Evolutionary conservation across 2,329 filamentous ascomycete genomes (phyloP), one percentile per base, ranked within the genome.

Genomic region (Metarhizium album): DNA sequence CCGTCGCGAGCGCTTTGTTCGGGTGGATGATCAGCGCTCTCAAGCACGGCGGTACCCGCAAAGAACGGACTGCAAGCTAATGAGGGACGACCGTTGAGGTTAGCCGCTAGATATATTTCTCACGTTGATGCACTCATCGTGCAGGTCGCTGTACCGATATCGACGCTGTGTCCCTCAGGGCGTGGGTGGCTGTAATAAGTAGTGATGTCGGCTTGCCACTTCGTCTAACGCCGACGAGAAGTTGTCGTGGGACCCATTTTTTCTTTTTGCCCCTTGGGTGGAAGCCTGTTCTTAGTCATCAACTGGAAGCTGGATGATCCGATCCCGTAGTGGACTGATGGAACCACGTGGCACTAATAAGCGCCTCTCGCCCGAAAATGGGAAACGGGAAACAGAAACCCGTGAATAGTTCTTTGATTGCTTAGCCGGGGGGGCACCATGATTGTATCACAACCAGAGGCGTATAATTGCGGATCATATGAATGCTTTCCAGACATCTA

Each of bases 1-100:
- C 16, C 33, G 40, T 42, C 48, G 42, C 37, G 20, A 24, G 27
- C 24, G 22, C 18, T 47, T 24, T 40, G 40, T 43, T n/a, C 23
- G 29, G 40, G 48, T 46, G 49, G 42, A 48, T 20, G 23, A 20
- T 42, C 46, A 54, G 49, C 52, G 63, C 60, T 60, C 64, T 54
- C 58, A 59, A 49, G 22, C 50, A 48, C 23, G 42, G 27, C 47
- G 46, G 20, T 16, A 20, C 40, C 35, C 24, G 33, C 48, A 40
- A 31, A 40, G 20, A 40, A 49, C 40, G 27, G 27, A 45, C 13
- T 18, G 20, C 16, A 13, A 14, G 31, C 33, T 16, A 14, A 22
- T 11, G 13, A 8, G 3, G 23, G 6, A 11, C 33, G n/a, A 16
- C 18, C 20, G 24, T 13, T 38, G 14, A 5, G n/a, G 18, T 23